Percentiles rank a stretch among this genome's conserved stretches.
Conservation (phyloP, 257 asterid genomes). For the Knoxia roxburghii region DNA sequence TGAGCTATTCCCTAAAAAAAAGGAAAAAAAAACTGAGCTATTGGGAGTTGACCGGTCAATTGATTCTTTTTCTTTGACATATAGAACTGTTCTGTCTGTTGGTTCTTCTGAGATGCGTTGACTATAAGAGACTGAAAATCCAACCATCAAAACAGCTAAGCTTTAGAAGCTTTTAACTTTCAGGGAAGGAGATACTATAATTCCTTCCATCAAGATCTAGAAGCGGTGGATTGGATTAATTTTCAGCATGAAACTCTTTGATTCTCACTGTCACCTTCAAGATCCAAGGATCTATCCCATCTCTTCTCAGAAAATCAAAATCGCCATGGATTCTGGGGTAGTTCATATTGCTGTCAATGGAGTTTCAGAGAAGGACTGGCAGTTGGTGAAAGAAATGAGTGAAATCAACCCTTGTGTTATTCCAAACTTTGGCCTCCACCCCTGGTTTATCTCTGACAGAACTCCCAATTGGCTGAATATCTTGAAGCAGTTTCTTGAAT, state of each 20-base stretch:
- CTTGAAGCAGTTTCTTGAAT: background rate
- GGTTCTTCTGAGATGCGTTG: background rate
- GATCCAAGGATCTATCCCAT: conserved; percentile 7
- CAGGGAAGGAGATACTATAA: too few relatives aligned
- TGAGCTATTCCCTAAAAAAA: too few relatives aligned
- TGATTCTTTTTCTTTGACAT: too few relatives aligned
- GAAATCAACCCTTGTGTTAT: background rate
- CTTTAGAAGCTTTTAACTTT: too few relatives aligned
- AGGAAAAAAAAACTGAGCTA: too few relatives aligned
- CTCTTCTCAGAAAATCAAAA: conserved; percentile 1
- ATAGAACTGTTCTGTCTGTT: too few relatives aligned
- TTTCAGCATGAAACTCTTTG: conserved; percentile 8
- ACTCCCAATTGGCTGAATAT: conserved; percentile 2
- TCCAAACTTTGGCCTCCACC: conserved; percentile 13
- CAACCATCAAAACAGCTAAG: background rate
- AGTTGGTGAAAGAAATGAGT: conserved; percentile 3
- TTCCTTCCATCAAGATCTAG: too few relatives aligned
- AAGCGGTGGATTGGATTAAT: background rate
- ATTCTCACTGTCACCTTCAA: conserved; percentile 14
- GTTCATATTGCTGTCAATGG: conserved; percentile 10
- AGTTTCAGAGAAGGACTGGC: conserved; percentile 14
- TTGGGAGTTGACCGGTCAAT: too few relatives aligned
- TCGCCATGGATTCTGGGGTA: conserved; percentile 1
- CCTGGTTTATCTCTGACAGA: conserved; percentile 6
- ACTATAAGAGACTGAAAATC: background rate